phyloP scores from a whole-genome alignment of 768 basidiomycete species.

The Mycena leptocephala region DNA sequence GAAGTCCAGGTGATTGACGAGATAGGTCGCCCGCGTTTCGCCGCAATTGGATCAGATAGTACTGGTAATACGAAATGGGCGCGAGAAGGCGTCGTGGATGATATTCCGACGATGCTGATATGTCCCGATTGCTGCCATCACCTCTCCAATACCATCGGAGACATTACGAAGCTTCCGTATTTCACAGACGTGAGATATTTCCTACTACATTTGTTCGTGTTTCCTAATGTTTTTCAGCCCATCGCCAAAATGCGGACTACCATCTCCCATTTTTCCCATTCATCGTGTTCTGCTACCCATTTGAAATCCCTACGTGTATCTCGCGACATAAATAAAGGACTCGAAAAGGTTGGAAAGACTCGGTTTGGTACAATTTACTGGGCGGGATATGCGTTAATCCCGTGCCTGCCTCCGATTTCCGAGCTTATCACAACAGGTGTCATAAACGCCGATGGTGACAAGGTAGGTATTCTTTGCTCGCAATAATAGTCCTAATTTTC shows the following conservation, averaged over 20 bases:
- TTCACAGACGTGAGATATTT: background rate
- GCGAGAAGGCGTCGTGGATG: background rate
- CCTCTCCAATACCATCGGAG: background rate
- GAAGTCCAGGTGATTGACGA: background rate
- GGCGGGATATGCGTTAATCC: background rate
- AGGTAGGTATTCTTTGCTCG: no score
- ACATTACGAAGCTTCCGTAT: background rate
- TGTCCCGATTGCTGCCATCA: background rate
- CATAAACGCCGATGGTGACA: no score
- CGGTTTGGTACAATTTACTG: background rate
- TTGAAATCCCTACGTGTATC: background rate
- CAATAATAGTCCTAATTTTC: no score
- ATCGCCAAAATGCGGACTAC: background rate
- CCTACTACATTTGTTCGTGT: background rate
- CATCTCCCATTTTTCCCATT: background rate
- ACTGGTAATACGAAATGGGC: background rate
- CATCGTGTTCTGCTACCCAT: background rate
- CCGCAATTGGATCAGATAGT: no score
- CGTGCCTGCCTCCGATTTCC: no score
- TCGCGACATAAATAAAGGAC: background rate
- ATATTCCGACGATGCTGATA: background rate
- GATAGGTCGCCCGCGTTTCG: background rate
- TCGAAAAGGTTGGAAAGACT: background rate
- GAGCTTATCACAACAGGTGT: no score
- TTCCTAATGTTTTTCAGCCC: background rate